These are phyloP conservation scores for Penicillium alfredii DNA, from an alignment of 495 filamentous ascomycete species.

Conservation along the genomic window DNA sequence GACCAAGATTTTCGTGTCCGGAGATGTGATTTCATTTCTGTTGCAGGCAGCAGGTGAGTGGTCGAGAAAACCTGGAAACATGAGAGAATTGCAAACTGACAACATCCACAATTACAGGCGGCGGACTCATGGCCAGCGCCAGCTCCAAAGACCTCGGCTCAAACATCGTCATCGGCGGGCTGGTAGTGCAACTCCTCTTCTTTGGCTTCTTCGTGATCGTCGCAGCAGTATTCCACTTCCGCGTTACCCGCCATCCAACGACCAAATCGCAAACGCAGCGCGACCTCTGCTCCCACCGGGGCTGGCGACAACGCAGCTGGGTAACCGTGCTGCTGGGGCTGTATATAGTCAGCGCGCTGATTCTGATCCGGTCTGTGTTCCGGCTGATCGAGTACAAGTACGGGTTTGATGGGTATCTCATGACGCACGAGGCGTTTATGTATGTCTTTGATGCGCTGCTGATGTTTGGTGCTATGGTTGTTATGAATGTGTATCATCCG, in stretches of 20 bases:
- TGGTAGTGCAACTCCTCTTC: slow-evolving; percentile 38
- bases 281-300: slow-evolving; percentile 1
- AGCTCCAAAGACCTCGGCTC: slow-evolving; percentile 24
- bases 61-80: too few relatives aligned
- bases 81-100: too few relatives aligned
- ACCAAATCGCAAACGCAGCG: slow-evolving; percentile 13
- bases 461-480: slow-evolving; percentile 50
- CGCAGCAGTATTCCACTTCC: slow-evolving; percentile 31
- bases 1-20: slow-evolving; percentile 35
- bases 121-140: slow-evolving; percentile 17
- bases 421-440: slow-evolving; percentile 52
- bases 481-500: slow-evolving; percentile 42
- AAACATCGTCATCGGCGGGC: slow-evolving; percentile 39
- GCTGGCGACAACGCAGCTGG: slow-evolving; percentile 40
- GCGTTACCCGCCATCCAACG: slow-evolving; percentile 21
- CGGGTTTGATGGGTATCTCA: slow-evolving; percentile 46
- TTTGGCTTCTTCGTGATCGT: slow-evolving; percentile 44
- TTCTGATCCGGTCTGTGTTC: slow-evolving; percentile 57
- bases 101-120: slow-evolving; percentile 5
- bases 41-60: slow-evolving; percentile 26
- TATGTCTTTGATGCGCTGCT: slow-evolving; percentile 58
- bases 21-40: slow-evolving; percentile 32
- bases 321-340: slow-evolving; percentile 43
- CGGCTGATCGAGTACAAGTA: slow-evolving; percentile 57
- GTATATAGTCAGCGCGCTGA: slow-evolving; percentile 48